Evolutionary conservation across 2,329 filamentous ascomycete species (phyloP).

Genomic region (Penicillium sclerotigenum): DNA sequence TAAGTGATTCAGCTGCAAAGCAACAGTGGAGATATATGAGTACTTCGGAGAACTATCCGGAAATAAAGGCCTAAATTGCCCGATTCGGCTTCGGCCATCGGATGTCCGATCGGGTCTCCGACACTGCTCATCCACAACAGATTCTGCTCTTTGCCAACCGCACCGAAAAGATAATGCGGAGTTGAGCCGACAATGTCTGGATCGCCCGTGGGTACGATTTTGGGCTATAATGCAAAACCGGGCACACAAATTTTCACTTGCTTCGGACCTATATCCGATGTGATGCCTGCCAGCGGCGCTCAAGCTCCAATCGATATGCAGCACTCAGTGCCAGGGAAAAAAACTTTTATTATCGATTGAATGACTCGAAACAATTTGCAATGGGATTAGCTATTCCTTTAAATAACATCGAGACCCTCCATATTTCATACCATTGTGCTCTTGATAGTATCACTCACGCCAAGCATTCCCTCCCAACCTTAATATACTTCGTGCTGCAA

Average conservation of each 20-base stretch:
- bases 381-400: neutral
- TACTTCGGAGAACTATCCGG: neutral
- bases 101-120: conserved; percentile 24
- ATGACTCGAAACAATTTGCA: neutral
- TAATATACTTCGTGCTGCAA: neutral
- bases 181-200: conserved; percentile 11
- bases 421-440: neutral
- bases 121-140: conserved; percentile 14
- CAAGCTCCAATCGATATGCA: conserved; percentile 19
- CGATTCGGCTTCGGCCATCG: conserved; percentile 6
- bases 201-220: conserved; percentile 12
- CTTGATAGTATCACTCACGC: neutral
- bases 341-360: conserved; percentile 6
- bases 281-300: conserved; percentile 9
- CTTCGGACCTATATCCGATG: conserved; percentile 21
- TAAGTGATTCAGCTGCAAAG: neutral
- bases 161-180: conserved; percentile 14
- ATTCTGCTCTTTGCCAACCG: conserved; percentile 9
- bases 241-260: neutral
- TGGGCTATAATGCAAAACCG: conserved; percentile 9
- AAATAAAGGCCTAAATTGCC: neutral
- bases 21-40: neutral
- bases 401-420: neutral
- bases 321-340: conserved; percentile 2
- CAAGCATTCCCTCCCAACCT: conserved; percentile 7